Conservation (phyloP, 768 basidiomycete genomes). For the Boletales sp. region DNA sequence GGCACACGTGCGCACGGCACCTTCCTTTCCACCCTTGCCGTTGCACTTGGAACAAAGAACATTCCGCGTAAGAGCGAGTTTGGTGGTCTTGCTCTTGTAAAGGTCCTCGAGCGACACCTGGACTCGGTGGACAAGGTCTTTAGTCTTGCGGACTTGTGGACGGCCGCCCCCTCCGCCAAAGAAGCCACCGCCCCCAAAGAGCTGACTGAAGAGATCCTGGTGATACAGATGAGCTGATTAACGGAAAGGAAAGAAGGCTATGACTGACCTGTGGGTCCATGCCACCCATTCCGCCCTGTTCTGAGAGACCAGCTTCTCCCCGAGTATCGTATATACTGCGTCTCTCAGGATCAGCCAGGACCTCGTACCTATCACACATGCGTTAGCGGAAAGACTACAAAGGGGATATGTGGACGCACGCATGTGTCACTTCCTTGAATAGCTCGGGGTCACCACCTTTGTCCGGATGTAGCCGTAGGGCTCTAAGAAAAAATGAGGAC, state of each 20-base stretch:
- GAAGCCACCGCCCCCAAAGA: constrained; percentile 84
- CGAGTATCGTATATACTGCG: constrained; percentile 81
- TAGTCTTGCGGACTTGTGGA: constrained; percentile 81
- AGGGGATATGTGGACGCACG: constrained; percentile 49
- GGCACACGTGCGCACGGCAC: constrained; percentile 78
- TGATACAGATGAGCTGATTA: background rate
- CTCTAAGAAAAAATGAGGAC: constrained; percentile 42
- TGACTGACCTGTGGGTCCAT: constrained; percentile 89
- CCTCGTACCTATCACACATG: constrained; percentile 68
- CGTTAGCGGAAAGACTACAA: constrained; percentile 2
- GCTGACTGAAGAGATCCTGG: constrained; percentile 93
- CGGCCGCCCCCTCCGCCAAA: constrained; percentile 66
- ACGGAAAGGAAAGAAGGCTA: background rate
- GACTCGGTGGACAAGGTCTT: constrained; percentile 97
- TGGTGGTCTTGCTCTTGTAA: constrained; percentile 98
- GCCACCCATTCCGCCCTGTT: constrained; percentile 86
- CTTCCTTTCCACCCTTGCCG: constrained; percentile 97
- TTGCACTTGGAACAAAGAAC: constrained; percentile 91
- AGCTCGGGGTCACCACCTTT: constrained; percentile 95
- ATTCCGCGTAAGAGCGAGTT: constrained; percentile 94
- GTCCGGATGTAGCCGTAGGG: constrained; percentile 83
- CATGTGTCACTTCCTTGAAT: constrained; percentile 97
- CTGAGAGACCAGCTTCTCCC: constrained; percentile 88
- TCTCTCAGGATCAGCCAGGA: constrained; percentile 85
- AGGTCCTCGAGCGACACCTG: constrained; percentile 96